Evolutionary conservation across 148 eudicot genomes (phyloP).

Genomic region (Silene latifolia): DNA sequence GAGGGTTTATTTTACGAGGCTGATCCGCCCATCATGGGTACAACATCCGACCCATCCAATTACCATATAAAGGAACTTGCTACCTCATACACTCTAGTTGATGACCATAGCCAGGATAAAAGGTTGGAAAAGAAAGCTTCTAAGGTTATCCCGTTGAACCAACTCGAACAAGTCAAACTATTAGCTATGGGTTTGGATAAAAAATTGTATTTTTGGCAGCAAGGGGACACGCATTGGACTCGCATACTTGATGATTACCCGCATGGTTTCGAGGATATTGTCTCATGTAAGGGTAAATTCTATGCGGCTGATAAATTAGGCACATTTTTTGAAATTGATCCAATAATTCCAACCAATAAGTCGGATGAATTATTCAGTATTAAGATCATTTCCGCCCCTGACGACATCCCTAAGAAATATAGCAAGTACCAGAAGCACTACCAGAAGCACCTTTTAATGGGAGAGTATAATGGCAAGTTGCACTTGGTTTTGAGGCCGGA

Average conservation of each 20-base stretch:
- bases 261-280: neutral
- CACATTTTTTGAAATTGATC: neutral
- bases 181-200: neutral
- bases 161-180: neutral
- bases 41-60: neutral
- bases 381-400: neutral
- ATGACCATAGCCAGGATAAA: neutral
- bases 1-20: neutral
- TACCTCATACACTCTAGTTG: neutral
- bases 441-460: neutral
- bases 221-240: slow-evolving; percentile 3
- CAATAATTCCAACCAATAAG: neutral
- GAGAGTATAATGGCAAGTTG: neutral
- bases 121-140: neutral
- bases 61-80: neutral
- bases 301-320: too few species aligned
- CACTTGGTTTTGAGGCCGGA: too few species aligned
- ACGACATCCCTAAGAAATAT: neutral
- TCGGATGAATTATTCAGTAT: neutral
- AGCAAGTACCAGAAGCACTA: too few species aligned
- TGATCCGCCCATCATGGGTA: neutral
- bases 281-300: too few species aligned
- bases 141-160: neutral
- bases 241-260: neutral
- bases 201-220: neutral